A percentile compares a stretch with the other conserved stretches of the same genome.
These are phyloP conservation scores for Jasminum sambac DNA, from an alignment of 257 asterid genomes.

Conservation along the genomic window DNA sequence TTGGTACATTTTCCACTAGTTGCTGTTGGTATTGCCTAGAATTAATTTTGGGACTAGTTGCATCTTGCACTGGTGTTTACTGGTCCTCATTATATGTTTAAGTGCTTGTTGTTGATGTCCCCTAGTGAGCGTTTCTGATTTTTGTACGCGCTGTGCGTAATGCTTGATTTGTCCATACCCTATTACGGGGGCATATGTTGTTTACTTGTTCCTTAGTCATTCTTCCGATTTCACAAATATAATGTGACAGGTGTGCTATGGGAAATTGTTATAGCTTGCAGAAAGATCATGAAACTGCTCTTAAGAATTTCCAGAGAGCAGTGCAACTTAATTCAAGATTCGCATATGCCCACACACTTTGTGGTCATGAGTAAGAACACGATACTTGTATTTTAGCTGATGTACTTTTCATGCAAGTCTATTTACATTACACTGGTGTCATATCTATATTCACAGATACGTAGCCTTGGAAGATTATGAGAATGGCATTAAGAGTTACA, in stretches of 20 bases:
- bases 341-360: constrained; percentile 87
- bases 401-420: constrained; percentile 14
- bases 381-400: constrained; percentile 20
- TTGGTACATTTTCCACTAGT: constrained; percentile 50
- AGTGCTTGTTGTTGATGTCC: neutral
- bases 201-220: constrained; percentile 14
- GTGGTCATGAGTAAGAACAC: constrained; percentile 85
- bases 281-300: constrained; percentile 93
- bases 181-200: neutral
- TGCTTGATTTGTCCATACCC: constrained; percentile 3
- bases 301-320: constrained; percentile 91
- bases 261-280: constrained; percentile 95
- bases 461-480: constrained; percentile 94
- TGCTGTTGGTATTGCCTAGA: constrained; percentile 13
- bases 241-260: constrained; percentile 82
- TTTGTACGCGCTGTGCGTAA: neutral
- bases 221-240: constrained; percentile 13
- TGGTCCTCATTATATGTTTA: neutral
- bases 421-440: constrained; percentile 17
- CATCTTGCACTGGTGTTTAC: neutral
- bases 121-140: constrained; percentile 13
- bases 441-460: constrained; percentile 46
- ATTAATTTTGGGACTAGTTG: neutral
- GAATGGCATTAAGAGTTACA: constrained; percentile 82
- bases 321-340: constrained; percentile 87